These are phyloP conservation scores for Metschnikowia lunata DNA, from an alignment of 805 yeast species.

Conservation along the genomic window DNA sequence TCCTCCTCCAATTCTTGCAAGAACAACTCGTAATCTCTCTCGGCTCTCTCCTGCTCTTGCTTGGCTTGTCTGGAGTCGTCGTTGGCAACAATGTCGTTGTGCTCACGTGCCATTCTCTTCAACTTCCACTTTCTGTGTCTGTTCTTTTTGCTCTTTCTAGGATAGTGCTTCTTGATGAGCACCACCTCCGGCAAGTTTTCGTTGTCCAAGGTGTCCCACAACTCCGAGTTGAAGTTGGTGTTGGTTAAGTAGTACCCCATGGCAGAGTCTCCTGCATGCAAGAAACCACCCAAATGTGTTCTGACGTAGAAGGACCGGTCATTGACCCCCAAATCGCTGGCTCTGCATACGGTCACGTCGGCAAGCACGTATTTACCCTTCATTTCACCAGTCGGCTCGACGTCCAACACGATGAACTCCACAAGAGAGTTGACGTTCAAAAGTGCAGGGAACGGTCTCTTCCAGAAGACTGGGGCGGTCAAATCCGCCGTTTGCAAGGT, in stretches of 20 bases:
- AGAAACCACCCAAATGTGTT: slow-evolving; percentile 88
- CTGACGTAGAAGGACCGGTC: slow-evolving; percentile 80
- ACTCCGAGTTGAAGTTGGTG: slow-evolving; percentile 82
- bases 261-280: slow-evolving; percentile 95
- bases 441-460: slow-evolving; percentile 72
- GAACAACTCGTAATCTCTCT: slow-evolving; percentile 91
- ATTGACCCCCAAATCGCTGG: slow-evolving; percentile 81
- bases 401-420: slow-evolving; percentile 88
- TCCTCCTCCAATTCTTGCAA: slow-evolving; percentile 97
- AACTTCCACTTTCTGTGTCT: slow-evolving; percentile 86
- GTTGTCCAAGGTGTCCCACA: slow-evolving; percentile 66
- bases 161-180: slow-evolving; percentile 82
- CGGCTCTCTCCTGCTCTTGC: slow-evolving; percentile 88
- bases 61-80: slow-evolving; percentile 67
- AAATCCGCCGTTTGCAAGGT: slow-evolving; percentile 78
- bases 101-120: slow-evolving; percentile 97
- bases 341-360: slow-evolving; percentile 86
- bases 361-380: slow-evolving; percentile 80
- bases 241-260: slow-evolving; percentile 85
- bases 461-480: slow-evolving; percentile 70
- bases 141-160: slow-evolving; percentile 68
- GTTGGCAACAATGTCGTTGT: slow-evolving; percentile 78
- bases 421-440: slow-evolving; percentile 71
- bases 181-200: slow-evolving; percentile 78
- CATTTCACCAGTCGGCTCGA: slow-evolving; percentile 82